phyloP scores from a whole-genome alignment of 2,329 filamentous ascomycete species.

The Calonectria honghensis region DNA sequence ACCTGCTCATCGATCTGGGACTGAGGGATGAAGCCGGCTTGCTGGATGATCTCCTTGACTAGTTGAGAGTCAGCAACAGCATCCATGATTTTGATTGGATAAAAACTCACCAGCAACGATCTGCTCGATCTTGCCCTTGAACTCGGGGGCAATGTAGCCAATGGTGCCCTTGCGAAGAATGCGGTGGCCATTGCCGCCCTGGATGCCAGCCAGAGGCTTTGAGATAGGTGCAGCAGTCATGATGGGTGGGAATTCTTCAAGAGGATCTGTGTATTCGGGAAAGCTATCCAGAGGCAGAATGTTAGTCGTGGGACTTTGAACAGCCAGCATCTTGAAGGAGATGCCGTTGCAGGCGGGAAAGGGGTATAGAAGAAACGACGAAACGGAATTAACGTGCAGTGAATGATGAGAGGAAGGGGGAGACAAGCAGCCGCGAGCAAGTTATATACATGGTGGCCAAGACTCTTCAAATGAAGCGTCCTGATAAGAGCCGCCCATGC shows the following conservation, averaged over 20 bases:
- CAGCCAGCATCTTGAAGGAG: conserved; percentile 60
- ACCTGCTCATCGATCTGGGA: conserved; percentile 90
- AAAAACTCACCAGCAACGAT: conserved; percentile 82
- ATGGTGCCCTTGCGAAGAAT: conserved; percentile 91
- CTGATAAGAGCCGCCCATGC: conserved; percentile 41
- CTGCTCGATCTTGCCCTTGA: conserved; percentile 93
- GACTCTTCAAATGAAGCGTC: conserved; percentile 3
- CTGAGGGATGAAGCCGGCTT: conserved; percentile 89
- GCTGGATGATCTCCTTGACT: conserved; percentile 88
- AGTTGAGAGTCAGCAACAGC: conserved; percentile 39
- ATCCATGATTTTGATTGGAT: not conserved
- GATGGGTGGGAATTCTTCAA: conserved; percentile 57
- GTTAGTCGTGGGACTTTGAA: conserved; percentile 65
- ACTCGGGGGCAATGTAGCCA: conserved; percentile 95
- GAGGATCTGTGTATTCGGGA: conserved; percentile 66
- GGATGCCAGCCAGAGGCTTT: conserved; percentile 65
- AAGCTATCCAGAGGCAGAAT: conserved; percentile 63
- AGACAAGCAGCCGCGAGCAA: conserved; percentile 34
- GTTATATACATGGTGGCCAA: conserved; percentile 50
- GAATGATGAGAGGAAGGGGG: conserved; percentile 37
- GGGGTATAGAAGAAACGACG: conserved; percentile 39
- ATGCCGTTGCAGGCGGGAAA: conserved; percentile 37
- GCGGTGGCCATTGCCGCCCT: conserved; percentile 77
- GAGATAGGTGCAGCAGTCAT: conserved; percentile 60
- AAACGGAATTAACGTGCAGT: conserved; percentile 32